Conservation (phyloP, 2,329 filamentous ascomycete species). For the Ascochyta viciae-villosae region DNA sequence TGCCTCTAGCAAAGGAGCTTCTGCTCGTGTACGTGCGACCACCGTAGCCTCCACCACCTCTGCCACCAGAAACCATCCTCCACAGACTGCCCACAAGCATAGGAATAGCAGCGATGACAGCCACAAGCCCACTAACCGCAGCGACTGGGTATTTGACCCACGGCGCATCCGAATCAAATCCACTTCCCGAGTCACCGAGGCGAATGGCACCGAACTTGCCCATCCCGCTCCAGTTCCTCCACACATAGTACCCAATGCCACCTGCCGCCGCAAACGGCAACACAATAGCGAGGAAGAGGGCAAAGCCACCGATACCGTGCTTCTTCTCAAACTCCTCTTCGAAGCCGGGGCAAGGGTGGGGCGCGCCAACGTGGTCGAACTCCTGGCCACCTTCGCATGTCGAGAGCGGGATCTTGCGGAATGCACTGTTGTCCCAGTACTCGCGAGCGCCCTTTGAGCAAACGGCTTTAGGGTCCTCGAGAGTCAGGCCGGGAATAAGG, state of each 20-base stretch:
- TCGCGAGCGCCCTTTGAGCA: constrained; percentile 75
- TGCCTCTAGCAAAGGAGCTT: constrained; percentile 84
- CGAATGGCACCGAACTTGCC: constrained; percentile 89
- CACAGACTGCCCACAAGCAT: constrained; percentile 76
- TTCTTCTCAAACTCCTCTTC: constrained; percentile 83
- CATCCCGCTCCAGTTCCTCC: constrained; percentile 82
- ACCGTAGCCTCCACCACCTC: constrained; percentile 56
- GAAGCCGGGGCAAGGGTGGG: constrained; percentile 75
- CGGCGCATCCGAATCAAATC: constrained; percentile 70
- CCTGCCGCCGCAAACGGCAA: constrained; percentile 75
- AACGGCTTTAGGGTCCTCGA: constrained; percentile 64
- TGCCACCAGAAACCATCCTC: constrained; percentile 63
- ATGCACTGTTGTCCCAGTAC: constrained; percentile 86
- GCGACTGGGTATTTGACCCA: constrained; percentile 79
- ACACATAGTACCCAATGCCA: constrained; percentile 83
- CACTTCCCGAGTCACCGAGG: constrained; percentile 70
- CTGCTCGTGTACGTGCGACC: constrained; percentile 82
- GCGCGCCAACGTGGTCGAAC: constrained; percentile 70
- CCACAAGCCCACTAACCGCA: constrained; percentile 61
- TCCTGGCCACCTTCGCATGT: constrained; percentile 82
- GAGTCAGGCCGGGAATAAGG: constrained; percentile 75
- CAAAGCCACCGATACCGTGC: constrained; percentile 71
- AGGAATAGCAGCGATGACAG: constrained; percentile 63
- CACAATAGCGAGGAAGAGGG: constrained; percentile 84
- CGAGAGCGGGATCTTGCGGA: constrained; percentile 86